Evolutionary conservation across 2,329 filamentous ascomycete species (phyloP).

Genomic region (Pseudogymnoascus sp.): DNA sequence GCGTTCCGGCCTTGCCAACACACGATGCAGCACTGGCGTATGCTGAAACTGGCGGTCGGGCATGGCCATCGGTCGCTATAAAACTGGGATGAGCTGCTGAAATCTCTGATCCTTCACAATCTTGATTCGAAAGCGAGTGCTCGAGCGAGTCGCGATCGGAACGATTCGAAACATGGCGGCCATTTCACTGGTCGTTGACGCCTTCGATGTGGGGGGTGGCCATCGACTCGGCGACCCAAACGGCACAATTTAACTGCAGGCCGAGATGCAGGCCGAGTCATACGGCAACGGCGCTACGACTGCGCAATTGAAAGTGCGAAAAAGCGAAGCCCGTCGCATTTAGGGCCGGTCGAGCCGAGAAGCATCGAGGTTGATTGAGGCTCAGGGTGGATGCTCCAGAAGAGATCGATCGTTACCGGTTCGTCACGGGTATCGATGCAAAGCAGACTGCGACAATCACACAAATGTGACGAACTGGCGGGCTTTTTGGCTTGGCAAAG

Average conservation of each 20-base stretch:
- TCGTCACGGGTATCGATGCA: not conserved
- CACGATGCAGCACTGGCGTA: slow-evolving; percentile 13
- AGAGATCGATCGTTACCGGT: not conserved
- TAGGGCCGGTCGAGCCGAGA: not conserved
- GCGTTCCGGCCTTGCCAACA: slow-evolving; percentile 12
- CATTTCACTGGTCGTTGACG: not conserved
- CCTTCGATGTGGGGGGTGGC: slow-evolving; percentile 4
- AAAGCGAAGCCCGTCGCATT: not conserved
- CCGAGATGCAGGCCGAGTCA: slow-evolving; percentile 6
- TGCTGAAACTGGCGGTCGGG: not conserved
- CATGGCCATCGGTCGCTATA: slow-evolving; percentile 7
- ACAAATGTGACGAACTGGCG: slow-evolving; percentile 2
- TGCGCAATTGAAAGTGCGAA: not conserved
- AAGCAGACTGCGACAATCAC: not conserved
- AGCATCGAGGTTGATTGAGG: not conserved
- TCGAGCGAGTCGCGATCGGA: not conserved
- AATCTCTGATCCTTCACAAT: not conserved
- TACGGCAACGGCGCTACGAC: slow-evolving; percentile 4
- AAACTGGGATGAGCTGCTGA: not conserved
- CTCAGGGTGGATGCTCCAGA: not conserved
- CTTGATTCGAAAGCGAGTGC: not conserved
- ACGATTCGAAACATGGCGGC: slow-evolving; percentile 1
- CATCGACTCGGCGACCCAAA: not conserved
- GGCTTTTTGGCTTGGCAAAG: not conserved
- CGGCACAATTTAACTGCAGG: not conserved